phyloP scores from a whole-genome alignment of 257 asterid genomes.

The Forsythia suspensa region DNA sequence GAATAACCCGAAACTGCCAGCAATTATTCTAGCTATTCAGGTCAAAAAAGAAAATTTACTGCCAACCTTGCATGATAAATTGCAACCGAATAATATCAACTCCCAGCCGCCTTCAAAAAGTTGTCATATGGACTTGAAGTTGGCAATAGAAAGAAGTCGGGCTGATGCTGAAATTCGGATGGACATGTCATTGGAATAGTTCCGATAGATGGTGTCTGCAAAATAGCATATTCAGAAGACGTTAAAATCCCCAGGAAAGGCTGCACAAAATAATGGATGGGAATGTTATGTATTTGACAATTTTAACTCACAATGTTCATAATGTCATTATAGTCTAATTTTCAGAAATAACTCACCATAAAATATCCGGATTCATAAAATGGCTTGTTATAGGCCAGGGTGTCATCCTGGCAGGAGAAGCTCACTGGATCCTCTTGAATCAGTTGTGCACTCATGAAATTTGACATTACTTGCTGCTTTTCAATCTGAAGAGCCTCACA shows the following conservation, averaged over 20 bases:
- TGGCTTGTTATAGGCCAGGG: constrained; percentile 23
- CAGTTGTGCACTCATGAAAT: constrained; percentile 44
- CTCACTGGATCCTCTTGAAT: constrained; percentile 31
- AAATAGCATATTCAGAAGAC: neutral
- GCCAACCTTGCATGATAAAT: neutral
- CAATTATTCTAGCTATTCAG: neutral
- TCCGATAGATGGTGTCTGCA: constrained; percentile 31
- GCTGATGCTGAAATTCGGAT: constrained; percentile 36
- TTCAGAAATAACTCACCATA: constrained; percentile 41
- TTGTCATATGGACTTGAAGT: constrained; percentile 74
- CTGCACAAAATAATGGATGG: neutral
- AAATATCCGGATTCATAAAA: constrained; percentile 29
- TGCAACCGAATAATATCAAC: constrained; percentile 31
- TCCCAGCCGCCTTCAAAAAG: constrained; percentile 79
- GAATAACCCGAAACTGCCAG: constrained; percentile 19
- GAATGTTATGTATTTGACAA: neutral
- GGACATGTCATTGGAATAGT: constrained; percentile 35
- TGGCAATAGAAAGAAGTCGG: constrained; percentile 51
- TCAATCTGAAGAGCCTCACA: constrained; percentile 78
- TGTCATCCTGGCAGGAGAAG: constrained; percentile 30
- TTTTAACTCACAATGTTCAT: neutral
- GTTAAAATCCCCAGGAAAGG: neutral
- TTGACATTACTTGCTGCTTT: constrained; percentile 66
- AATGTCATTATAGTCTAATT: neutral
- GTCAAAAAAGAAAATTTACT: neutral